Percentiles rank a stretch among this genome's conserved stretches.
phyloP scores from a whole-genome alignment of 805 yeast species.

The Kazachstania kunashirensis region DNA sequence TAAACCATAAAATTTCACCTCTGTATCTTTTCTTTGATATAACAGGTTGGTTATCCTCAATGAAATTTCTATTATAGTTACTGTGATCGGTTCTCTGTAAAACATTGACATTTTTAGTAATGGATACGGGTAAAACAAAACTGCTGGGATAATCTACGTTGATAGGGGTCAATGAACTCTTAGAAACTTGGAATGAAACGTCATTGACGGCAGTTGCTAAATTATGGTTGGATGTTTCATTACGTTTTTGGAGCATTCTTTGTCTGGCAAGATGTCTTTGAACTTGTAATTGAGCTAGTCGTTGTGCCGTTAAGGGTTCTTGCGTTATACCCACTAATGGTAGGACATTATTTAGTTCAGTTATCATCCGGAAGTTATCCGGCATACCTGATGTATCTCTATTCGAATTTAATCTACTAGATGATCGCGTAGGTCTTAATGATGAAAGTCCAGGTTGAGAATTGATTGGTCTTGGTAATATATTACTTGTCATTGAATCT shows the following conservation, averaged over 20 bases:
- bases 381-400: neutral
- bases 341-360: no score
- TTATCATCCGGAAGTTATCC: neutral
- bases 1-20: constrained; percentile 53
- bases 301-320: constrained; percentile 16
- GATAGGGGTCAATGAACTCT: constrained; percentile 16
- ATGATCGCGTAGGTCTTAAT: constrained; percentile 10
- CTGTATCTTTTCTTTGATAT: constrained; percentile 17
- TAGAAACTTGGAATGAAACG: constrained; percentile 22
- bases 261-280: constrained; percentile 19
- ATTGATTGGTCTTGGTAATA: constrained; percentile 17
- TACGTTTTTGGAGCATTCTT: constrained; percentile 13
- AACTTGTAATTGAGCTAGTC: constrained; percentile 19
- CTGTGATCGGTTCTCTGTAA: constrained; percentile 31
- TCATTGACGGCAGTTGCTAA: constrained; percentile 19
- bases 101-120: constrained; percentile 29
- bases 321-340: neutral
- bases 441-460: constrained; percentile 14
- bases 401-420: neutral
- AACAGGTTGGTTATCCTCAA: constrained; percentile 14
- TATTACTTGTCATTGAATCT: constrained; percentile 12
- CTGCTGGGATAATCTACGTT: constrained; percentile 24
- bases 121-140: constrained; percentile 25
- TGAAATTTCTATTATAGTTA: constrained; percentile 15
- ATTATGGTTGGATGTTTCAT: constrained; percentile 18